Conservation (phyloP, 139 green algal species). For the Chlamydomonas urium region DNA sequence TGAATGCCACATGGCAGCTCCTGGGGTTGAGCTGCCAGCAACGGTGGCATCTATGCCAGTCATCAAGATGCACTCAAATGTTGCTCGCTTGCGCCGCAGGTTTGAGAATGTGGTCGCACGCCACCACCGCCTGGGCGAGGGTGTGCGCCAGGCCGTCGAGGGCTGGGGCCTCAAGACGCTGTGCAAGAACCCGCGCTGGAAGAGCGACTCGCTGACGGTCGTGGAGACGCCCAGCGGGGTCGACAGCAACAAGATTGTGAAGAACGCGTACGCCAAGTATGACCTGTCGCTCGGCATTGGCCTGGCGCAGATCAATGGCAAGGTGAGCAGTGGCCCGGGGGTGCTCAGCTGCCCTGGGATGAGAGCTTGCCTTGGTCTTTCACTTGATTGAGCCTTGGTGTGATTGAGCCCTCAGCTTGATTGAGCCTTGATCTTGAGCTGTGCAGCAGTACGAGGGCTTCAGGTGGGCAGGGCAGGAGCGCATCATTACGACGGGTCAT, state of each 20-base stretch:
- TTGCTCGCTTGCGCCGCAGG: too few relatives aligned
- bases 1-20: too few relatives aligned
- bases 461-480: too few relatives aligned
- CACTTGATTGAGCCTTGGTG: too few relatives aligned
- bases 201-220: conserved; percentile 86
- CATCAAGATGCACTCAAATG: too few relatives aligned
- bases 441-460: too few relatives aligned
- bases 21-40: too few relatives aligned
- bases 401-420: too few relatives aligned
- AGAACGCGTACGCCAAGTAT: conserved; percentile 88
- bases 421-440: too few relatives aligned
- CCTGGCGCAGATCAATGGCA: conserved; percentile 79
- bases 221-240: conserved; percentile 81
- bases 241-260: conserved; percentile 85
- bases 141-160: conserved; percentile 72
- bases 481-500: too few relatives aligned
- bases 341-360: neutral
- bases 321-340: conserved; percentile 57
- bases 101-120: conserved; percentile 81
- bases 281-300: conserved; percentile 95
- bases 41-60: too few relatives aligned
- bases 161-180: conserved; percentile 92
- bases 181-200: conserved; percentile 82
- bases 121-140: conserved; percentile 79
- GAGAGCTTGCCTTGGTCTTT: too few relatives aligned